Conservation (phyloP, 805 yeast species). For the Zygoascus biomembranicola region DNA sequence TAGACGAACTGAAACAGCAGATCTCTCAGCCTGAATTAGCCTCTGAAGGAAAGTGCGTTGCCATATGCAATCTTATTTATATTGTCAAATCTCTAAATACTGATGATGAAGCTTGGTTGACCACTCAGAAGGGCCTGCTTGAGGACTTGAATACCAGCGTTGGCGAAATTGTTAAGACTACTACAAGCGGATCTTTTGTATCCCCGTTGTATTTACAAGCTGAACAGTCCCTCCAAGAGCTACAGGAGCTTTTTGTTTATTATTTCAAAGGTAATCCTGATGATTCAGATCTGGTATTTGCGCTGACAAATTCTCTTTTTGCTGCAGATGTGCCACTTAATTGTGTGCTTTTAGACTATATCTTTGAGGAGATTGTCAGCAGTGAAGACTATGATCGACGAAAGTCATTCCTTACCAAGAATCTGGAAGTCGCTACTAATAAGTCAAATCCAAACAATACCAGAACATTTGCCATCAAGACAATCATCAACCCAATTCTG, state of each 20-base stretch:
- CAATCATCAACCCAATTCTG: conserved; percentile 58
- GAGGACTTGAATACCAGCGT: conserved; percentile 36
- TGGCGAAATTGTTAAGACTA: conserved; percentile 36
- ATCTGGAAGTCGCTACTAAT: conserved; percentile 43
- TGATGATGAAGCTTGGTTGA: conserved; percentile 50
- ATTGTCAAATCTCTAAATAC: conserved; percentile 45
- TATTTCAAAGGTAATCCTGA: conserved; percentile 28
- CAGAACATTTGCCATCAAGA: conserved; percentile 51
- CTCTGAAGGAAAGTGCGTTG: conserved; percentile 37
- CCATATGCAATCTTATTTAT: conserved; percentile 68
- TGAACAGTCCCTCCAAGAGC: conserved; percentile 55
- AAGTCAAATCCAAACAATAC: conserved; percentile 41
- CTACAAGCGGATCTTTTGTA: conserved; percentile 37
- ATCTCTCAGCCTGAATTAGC: conserved; percentile 37
- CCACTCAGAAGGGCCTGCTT: conserved; percentile 39
- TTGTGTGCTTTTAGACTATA: conserved; percentile 43
- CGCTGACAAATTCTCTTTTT: conserved; percentile 37
- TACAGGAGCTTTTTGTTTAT: conserved; percentile 43
- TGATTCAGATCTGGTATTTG: conserved; percentile 33
- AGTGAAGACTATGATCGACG: conserved; percentile 40
- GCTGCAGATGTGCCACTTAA: conserved; percentile 38
- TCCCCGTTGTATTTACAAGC: conserved; percentile 63
- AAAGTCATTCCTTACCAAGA: conserved; percentile 42
- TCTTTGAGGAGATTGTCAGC: conserved; percentile 49
- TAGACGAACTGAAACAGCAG: conserved; percentile 41